Base-by-base conservation (phyloP, 768 basidiomycete genomes). In the Asterophora parasitica region DNA sequence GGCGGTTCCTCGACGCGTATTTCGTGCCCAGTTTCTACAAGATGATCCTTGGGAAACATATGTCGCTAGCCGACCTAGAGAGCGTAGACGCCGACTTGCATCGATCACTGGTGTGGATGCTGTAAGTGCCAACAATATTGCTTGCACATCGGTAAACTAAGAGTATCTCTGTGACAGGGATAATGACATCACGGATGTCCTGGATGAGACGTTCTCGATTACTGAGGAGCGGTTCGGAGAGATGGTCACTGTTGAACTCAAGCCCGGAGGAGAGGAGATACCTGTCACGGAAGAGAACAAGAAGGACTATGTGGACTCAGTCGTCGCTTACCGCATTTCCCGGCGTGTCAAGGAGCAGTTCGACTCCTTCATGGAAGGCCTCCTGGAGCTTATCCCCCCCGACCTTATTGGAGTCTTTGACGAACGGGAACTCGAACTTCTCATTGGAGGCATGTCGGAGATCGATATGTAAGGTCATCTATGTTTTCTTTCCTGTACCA, bases 391-490 rank as follows among this genome's bases (percentile, higher is more conserved):
- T 42, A 80, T 93, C 54, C 89, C 92, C 6, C 71, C 81, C 50
- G 89, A 92, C 56, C 74, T 94, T 43, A 76, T 95, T 62, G 82
- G 82, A 56, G 89, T 94, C 2, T 94, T 95, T 58, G 92, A 95
- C 61, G 92, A 94, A 64, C 76, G 88, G 47, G 92, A 95, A 58
- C 70, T 94, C 4, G 91, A 92, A 66, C 66, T 94, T 44, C 71
- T 95, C 53, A 92, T 95, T 52, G 92, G 92, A 51, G 92, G 92
- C 45, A 92, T 94, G 84, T 82, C 88, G 27, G 91, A 93, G 62
- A 91, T 92, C 42, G 88, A 92, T 61, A 88, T 90, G 79, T 85
- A 59, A 43, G 80, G 70, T 44, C 19, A 19, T 19, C n/a, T 4
- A 13, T 37, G 1, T 27, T 12, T 23, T 23, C n/a, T n/a, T 19